A percentile compares a stretch with the other conserved stretches of the same genome.
Conservation (phyloP, 306 rosid genomes). For the Pyrus communis region DNA sequence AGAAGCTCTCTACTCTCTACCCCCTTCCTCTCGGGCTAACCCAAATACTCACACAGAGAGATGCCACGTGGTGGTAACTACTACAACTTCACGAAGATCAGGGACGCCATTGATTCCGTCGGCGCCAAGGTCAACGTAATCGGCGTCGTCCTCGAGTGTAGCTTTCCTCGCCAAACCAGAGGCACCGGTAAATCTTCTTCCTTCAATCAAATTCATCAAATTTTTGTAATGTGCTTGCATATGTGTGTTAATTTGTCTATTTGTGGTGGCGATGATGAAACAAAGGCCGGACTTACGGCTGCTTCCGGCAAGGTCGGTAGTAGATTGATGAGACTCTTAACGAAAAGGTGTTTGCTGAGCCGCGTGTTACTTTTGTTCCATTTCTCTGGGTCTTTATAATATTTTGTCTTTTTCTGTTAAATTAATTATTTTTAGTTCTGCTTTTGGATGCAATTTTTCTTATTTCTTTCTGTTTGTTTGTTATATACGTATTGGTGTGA, state of each 20-base stretch:
- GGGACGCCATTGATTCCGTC: constrained; percentile 25
- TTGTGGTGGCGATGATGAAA: constrained; percentile 57
- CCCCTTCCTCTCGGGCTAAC: neutral
- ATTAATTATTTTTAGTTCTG: neutral
- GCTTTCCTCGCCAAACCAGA: constrained; percentile 29
- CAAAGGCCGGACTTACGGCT: constrained; percentile 93
- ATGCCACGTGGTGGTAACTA: constrained; percentile 16
- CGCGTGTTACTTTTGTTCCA: constrained; percentile 14
- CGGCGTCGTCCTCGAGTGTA: constrained; percentile 43
- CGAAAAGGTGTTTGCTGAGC: constrained; percentile 65
- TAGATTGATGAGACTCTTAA: constrained; percentile 52
- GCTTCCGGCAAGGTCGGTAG: constrained; percentile 54
- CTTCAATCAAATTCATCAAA: neutral
- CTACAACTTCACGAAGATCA: constrained; percentile 32
- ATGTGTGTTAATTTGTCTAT: neutral
- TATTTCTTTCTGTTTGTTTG: constrained; percentile 1
- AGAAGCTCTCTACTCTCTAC: neutral
- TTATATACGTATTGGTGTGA: constrained; percentile 2
- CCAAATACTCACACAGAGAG: neutral
- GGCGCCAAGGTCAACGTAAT: constrained; percentile 36
- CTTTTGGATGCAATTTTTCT: neutral
- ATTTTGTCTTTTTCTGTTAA: neutral
- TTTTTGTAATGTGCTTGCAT: neutral
- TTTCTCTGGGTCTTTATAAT: neutral
- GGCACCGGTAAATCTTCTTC: constrained; percentile 45